Conservation (phyloP, 768 basidiomycete species). For the Termitomyces sp. region DNA sequence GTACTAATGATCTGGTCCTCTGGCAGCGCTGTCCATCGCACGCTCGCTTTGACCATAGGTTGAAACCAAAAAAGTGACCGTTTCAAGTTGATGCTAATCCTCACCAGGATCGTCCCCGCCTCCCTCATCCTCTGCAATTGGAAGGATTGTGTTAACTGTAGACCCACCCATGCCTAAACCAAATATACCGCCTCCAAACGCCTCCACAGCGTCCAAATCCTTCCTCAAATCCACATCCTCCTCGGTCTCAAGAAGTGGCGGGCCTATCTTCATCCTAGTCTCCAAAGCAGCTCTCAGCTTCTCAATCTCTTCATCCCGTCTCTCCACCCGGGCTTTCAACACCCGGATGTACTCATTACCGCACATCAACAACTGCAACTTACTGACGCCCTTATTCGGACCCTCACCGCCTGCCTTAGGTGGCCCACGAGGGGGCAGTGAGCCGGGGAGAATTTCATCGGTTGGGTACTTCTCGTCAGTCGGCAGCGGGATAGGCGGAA, state of each 20-base stretch:
- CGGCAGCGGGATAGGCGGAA: constrained; percentile 86
- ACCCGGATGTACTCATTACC: constrained; percentile 84
- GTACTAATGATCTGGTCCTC: not conserved
- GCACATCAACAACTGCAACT: constrained; percentile 85
- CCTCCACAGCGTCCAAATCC: constrained; percentile 56
- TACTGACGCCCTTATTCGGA: constrained; percentile 94
- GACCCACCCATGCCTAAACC: constrained; percentile 7
- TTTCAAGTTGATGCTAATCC: not conserved
- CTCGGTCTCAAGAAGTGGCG: constrained; percentile 19
- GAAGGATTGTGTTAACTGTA: constrained; percentile 1
- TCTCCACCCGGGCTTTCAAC: constrained; percentile 70
- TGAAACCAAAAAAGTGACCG: not conserved
- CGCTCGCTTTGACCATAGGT: not conserved
- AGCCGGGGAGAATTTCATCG: constrained; percentile 79
- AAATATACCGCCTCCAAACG: constrained; percentile 13
- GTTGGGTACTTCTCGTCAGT: constrained; percentile 65
- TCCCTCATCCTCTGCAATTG: constrained; percentile 11
- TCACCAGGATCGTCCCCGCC: constrained; percentile 11
- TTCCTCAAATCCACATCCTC: constrained; percentile 46
- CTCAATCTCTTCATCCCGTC: constrained; percentile 75
- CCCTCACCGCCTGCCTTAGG: constrained; percentile 82
- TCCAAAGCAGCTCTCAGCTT: constrained; percentile 60
- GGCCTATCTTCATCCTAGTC: constrained; percentile 43
- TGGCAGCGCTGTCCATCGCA: not conserved
- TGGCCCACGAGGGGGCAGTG: constrained; percentile 84